A percentile compares a stretch with the other conserved stretches of the same genome.
These are phyloP conservation scores for Geotrichum siamense DNA, from an alignment of 1,139 yeast genomes.

Conservation along the genomic window DNA sequence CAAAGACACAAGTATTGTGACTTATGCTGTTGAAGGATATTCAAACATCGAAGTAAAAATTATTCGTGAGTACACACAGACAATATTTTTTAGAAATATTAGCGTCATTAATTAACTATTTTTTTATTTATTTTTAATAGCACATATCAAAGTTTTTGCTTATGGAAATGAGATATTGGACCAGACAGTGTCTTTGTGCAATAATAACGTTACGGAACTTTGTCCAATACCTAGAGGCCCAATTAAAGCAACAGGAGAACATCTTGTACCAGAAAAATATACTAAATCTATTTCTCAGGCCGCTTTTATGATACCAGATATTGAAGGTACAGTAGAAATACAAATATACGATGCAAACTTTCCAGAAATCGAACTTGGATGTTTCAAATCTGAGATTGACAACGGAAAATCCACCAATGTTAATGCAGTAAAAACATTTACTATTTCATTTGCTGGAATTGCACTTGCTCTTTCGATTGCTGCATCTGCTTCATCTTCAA, in stretches of 20 bases:
- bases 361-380: conserved; percentile 25
- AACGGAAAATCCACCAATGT: conserved; percentile 31
- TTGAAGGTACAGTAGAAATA: conserved; percentile 29
- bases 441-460: conserved; percentile 30
- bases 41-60: conserved; percentile 22
- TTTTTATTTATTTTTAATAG: no score
- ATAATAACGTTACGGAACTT: conserved; percentile 25
- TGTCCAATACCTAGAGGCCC: conserved; percentile 30
- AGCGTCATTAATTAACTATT: not conserved
- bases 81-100: not conserved
- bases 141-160: conserved; percentile 25
- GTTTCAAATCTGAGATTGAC: conserved; percentile 28
- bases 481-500: conserved; percentile 20
- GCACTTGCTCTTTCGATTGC: conserved; percentile 24
- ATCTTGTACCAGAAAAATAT: conserved; percentile 28
- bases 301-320: conserved; percentile 32
- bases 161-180: conserved; percentile 29
- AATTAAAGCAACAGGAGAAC: conserved; percentile 26
- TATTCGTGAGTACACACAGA: conserved; percentile 13
- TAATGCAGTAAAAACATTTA: conserved; percentile 25
- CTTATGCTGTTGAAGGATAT: conserved; percentile 24
- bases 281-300: conserved; percentile 25
- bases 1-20: conserved; percentile 20
- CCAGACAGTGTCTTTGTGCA: conserved; percentile 29
- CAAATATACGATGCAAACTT: conserved; percentile 24